These are phyloP conservation scores for Fistulinella prunicolor DNA, from an alignment of 768 basidiomycete genomes.

Conservation along the genomic window DNA sequence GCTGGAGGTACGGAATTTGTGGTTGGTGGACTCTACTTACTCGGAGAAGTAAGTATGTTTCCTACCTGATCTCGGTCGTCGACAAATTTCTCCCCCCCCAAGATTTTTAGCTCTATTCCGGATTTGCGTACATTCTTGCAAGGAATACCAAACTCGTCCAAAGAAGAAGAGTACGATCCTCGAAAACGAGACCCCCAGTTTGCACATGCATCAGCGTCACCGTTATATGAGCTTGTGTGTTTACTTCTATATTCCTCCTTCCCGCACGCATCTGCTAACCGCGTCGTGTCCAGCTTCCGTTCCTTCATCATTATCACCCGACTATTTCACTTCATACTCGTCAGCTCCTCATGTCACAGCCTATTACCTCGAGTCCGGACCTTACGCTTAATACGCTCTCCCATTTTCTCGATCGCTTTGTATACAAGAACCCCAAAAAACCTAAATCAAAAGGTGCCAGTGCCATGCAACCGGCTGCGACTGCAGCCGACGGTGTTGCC, in stretches of 20 bases:
- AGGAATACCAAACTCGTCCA: slow-evolving; percentile 28
- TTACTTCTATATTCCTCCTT: not conserved
- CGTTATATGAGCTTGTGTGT: slow-evolving; percentile 89
- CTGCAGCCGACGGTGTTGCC: slow-evolving; percentile 55
- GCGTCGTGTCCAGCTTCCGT: slow-evolving; percentile 54
- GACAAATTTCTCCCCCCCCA: not conserved
- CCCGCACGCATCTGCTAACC: not conserved
- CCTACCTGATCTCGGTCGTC: not conserved
- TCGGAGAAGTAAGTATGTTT: slow-evolving; percentile 77
- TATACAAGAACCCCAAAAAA: slow-evolving; percentile 94
- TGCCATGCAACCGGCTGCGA: slow-evolving; percentile 93
- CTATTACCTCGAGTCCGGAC: slow-evolving; percentile 80
- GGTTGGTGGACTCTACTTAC: slow-evolving; percentile 81
- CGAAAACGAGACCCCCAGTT: slow-evolving; percentile 88
- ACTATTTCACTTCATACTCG: slow-evolving; percentile 82
- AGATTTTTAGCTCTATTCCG: slow-evolving; percentile 50
- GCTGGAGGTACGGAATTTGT: slow-evolving; percentile 82
- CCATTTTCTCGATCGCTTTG: slow-evolving; percentile 95
- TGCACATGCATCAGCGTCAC: slow-evolving; percentile 73
- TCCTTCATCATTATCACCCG: slow-evolving; percentile 88
- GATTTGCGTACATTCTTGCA: slow-evolving; percentile 48
- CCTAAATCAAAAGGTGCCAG: slow-evolving; percentile 68
- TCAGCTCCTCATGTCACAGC: slow-evolving; percentile 70
- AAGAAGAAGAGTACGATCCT: slow-evolving; percentile 65
- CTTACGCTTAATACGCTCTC: slow-evolving; percentile 90